Percentiles rank a stretch among this genome's conserved stretches.
These are phyloP conservation scores for Huntiella abstrusa DNA, from an alignment of 2,329 filamentous ascomycete species.

Conservation along the genomic window DNA sequence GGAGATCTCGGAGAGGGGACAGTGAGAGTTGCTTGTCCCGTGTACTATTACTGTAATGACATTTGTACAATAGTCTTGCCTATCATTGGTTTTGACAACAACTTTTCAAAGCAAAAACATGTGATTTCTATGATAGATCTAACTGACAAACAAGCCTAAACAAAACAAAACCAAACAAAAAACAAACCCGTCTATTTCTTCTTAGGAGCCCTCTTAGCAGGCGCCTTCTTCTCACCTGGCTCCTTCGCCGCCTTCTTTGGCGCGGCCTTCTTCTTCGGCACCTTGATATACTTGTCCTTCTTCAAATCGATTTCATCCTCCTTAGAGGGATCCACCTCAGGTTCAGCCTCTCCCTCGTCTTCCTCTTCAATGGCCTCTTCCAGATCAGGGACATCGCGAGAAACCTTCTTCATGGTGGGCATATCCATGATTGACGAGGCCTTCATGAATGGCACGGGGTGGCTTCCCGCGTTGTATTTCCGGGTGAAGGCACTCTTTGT, in stretches of 20 bases:
- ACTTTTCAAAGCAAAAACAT: background rate
- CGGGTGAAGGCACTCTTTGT: constrained; percentile 82
- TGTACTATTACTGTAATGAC: constrained; percentile 11
- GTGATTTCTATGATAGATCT: background rate
- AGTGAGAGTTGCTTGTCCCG: background rate
- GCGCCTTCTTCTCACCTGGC: constrained; percentile 24
- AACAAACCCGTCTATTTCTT: constrained; percentile 5
- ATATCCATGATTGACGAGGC: constrained; percentile 42
- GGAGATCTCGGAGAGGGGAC: background rate
- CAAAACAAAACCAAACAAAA: constrained; percentile 2
- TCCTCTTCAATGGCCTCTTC: constrained; percentile 93
- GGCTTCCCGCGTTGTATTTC: constrained; percentile 68
- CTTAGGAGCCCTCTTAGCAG: constrained; percentile 23
- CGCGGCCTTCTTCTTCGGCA: constrained; percentile 54
- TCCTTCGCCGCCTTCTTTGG: constrained; percentile 23
- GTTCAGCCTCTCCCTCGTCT: constrained; percentile 49
- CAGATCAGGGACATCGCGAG: constrained; percentile 70
- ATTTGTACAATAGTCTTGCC: background rate
- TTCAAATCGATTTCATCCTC: constrained; percentile 67
- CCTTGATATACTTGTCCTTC: constrained; percentile 92
- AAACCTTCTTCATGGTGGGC: constrained; percentile 45
- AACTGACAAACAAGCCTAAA: background rate
- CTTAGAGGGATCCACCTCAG: constrained; percentile 43
- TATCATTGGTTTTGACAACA: background rate
- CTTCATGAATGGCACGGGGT: constrained; percentile 93